Conservation (phyloP, 2,329 filamentous ascomycete genomes). For the Colletotrichum coccodes region DNA sequence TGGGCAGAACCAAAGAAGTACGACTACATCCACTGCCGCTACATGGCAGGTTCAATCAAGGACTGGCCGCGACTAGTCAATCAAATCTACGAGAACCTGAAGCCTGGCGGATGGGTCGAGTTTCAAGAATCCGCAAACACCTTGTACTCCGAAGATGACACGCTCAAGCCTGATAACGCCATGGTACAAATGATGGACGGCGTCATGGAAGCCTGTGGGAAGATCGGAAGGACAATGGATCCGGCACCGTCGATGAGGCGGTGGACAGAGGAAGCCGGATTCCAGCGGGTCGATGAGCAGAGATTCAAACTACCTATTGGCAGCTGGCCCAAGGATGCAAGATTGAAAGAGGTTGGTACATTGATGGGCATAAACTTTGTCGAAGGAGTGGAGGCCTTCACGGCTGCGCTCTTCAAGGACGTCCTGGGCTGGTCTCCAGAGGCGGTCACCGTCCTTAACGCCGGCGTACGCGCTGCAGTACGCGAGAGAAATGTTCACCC, state of each 20-base stretch:
- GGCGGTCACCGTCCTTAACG: constrained; percentile 39
- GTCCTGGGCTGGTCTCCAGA: constrained; percentile 39
- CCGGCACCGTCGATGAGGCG: constrained; percentile 37
- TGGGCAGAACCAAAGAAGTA: constrained; percentile 35
- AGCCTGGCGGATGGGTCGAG: constrained; percentile 48
- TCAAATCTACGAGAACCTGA: constrained; percentile 50
- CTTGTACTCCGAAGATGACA: constrained; percentile 13
- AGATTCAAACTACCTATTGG: constrained; percentile 43
- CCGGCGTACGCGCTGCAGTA: constrained; percentile 38
- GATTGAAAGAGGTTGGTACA: constrained; percentile 51
- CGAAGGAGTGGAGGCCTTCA: constrained; percentile 36
- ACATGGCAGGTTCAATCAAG: constrained; percentile 46
- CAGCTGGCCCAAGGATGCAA: constrained; percentile 51
- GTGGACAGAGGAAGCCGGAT: constrained; percentile 43
- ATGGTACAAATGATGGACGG: constrained; percentile 36
- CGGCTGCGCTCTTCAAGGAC: constrained; percentile 40
- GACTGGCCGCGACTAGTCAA: constrained; percentile 45
- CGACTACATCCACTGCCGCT: constrained; percentile 26
- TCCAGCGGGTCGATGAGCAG: constrained; percentile 41
- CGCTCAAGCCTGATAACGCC: neutral
- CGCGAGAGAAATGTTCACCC: constrained; percentile 41
- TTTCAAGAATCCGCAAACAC: constrained; percentile 54
- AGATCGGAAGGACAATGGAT: constrained; percentile 42
- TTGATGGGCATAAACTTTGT: constrained; percentile 35
- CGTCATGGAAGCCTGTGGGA: constrained; percentile 38